Evolutionary conservation across 129 eudicot species (phyloP).

Genomic region (Ambrosia artemisiifolia): DNA sequence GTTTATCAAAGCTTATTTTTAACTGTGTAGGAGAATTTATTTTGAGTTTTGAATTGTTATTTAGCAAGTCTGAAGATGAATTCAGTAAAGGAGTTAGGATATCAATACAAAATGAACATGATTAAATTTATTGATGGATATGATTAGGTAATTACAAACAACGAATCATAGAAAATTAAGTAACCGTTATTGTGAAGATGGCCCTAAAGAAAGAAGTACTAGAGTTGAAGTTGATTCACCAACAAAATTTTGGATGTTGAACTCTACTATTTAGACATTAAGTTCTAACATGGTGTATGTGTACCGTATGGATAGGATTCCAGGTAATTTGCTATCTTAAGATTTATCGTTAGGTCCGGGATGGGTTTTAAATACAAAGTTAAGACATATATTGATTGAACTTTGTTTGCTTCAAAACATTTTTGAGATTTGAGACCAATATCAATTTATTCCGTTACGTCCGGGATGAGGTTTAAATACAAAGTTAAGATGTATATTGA

Average conservation of each 20-base stretch:
- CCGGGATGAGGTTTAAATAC: neutral
- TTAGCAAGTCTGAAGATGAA: neutral
- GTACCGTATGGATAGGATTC: no score
- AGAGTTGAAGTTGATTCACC: neutral
- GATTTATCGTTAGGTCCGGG: neutral
- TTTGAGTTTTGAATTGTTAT: neutral
- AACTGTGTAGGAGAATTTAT: neutral
- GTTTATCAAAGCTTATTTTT: neutral
- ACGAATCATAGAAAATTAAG: neutral
- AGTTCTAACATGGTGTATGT: neutral
- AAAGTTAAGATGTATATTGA: neutral
- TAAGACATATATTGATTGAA: neutral
- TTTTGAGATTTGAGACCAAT: neutral
- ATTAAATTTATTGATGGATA: neutral
- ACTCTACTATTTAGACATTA: neutral
- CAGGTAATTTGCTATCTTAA: no score
- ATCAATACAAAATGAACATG: neutral
- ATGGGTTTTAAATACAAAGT: neutral
- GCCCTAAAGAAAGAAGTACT: neutral
- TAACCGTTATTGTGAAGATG: neutral
- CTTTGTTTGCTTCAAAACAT: neutral
- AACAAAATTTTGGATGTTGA: neutral
- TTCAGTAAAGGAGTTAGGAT: neutral
- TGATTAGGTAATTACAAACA: neutral
- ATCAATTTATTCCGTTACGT: neutral